phyloP scores from a whole-genome alignment of 495 filamentous ascomycete species.

The Cercophora scortea region DNA sequence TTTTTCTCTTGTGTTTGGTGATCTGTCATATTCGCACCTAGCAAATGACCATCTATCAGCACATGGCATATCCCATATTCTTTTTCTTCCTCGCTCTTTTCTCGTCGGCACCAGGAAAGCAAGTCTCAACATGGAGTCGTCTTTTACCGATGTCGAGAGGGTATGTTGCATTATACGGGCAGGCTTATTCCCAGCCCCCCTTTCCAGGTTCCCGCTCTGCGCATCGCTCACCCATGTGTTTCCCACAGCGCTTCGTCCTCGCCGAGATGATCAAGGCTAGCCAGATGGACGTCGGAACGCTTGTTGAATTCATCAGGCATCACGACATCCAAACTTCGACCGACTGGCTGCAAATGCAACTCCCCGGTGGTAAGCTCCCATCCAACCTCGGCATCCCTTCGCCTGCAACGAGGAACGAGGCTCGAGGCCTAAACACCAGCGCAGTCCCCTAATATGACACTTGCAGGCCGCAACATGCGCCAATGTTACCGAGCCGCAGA shows the following conservation, averaged over 20 bases:
- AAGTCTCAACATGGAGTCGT: conserved; percentile 34
- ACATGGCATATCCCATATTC: conserved; percentile 15
- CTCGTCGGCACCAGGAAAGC: conserved; percentile 18
- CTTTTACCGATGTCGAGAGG: conserved; percentile 42
- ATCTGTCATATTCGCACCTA: conserved; percentile 17
- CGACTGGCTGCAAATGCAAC: conserved; percentile 38
- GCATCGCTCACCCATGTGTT: conserved; percentile 4
- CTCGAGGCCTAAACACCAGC: background rate
- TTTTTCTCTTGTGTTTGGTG: background rate
- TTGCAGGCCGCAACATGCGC: conserved; percentile 39
- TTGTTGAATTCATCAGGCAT: conserved; percentile 42
- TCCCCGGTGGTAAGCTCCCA: conserved; percentile 33
- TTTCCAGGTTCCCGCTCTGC: conserved; percentile 5
- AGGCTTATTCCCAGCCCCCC: background rate
- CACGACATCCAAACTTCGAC: conserved; percentile 27
- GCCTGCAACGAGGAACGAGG: background rate
- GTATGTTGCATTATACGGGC: conserved; percentile 21
- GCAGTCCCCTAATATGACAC: conserved; percentile 14
- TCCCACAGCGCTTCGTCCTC: conserved; percentile 42
- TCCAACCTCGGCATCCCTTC: background rate
- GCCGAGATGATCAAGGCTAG: conserved; percentile 48
- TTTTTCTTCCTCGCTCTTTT: conserved; percentile 21
- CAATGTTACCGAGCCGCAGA: conserved; percentile 37
- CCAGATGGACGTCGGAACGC: conserved; percentile 34
- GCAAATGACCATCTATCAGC: conserved; percentile 34